phyloP scores from a whole-genome alignment of 768 basidiomycete genomes.

The Lentinula detonsa region DNA sequence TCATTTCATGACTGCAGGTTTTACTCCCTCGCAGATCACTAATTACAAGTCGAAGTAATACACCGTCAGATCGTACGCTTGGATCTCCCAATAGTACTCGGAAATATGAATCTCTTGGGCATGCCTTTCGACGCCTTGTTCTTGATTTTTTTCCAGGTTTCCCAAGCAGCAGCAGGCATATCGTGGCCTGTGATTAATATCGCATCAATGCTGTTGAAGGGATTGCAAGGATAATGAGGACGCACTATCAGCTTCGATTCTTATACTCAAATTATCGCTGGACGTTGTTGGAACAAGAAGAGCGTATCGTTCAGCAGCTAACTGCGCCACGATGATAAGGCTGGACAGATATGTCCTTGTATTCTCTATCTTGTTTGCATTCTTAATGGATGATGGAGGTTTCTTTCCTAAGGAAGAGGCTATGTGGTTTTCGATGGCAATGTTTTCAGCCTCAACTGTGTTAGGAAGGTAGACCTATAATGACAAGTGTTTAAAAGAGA shows the following conservation, averaged over 20 bases:
- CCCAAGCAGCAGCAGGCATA: not conserved
- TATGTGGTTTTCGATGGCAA: not conserved
- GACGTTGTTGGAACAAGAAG: not conserved
- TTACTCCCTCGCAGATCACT: no score
- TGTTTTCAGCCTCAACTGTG: not conserved
- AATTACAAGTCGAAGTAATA: no score
- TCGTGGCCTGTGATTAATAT: not conserved
- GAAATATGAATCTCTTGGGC: not conserved
- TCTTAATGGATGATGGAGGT: not conserved
- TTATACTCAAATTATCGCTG: not conserved
- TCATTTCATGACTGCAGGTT: no score
- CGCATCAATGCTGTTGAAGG: not conserved
- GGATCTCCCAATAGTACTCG: no score
- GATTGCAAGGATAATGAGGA: not conserved
- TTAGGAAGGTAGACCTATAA: not conserved
- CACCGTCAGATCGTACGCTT: no score
- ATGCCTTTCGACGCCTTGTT: not conserved
- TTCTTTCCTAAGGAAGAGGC: not conserved
- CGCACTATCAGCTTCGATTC: not conserved
- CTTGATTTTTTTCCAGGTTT: not conserved
- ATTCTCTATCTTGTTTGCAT: not conserved
- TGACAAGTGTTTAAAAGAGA: not conserved
- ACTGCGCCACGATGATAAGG: not conserved
- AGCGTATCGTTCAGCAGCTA: not conserved
- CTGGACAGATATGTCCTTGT: not conserved